phyloP scores from a whole-genome alignment of 2,329 filamentous ascomycete genomes.

The Alternaria triticimaculans region DNA sequence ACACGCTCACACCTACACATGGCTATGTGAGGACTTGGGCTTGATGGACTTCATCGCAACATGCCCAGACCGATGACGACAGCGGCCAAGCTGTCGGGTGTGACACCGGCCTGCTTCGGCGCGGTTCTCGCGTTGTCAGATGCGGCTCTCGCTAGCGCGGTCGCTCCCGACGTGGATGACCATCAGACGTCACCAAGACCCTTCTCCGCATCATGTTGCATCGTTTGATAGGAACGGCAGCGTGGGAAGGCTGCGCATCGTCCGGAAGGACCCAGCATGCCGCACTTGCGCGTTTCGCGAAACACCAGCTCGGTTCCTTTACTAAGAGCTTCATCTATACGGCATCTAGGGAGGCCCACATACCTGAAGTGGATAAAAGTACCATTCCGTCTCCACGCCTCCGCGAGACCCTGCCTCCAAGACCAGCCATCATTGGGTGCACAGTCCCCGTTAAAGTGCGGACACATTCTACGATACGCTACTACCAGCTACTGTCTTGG shows the following conservation, averaged over 20 bases:
- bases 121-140: conserved; percentile 14
- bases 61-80: conserved; percentile 6
- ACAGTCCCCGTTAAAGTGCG: conserved; percentile 4
- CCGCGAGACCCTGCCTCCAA: conserved; percentile 9
- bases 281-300: neutral
- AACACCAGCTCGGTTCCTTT: neutral
- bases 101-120: conserved; percentile 11
- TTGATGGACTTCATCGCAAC: neutral
- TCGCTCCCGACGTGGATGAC: conserved; percentile 26
- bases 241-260: neutral
- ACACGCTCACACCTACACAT: neutral
- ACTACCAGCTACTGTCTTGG: conserved; percentile 13
- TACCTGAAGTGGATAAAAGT: conserved; percentile 20
- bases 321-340: conserved; percentile 14
- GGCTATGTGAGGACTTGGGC: neutral
- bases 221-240: neutral
- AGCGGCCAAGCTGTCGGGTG: neutral
- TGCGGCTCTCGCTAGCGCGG: conserved; percentile 30
- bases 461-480: conserved; percentile 9
- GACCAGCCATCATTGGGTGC: conserved; percentile 15
- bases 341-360: conserved; percentile 20
- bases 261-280: neutral
- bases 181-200: conserved; percentile 18
- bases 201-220: conserved; percentile 6
- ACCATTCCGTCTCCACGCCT: conserved; percentile 22